These are phyloP conservation scores for Coemansia sp. DNA, from an alignment of 192 early-diverging fungal genomes.

Conservation along the genomic window DNA sequence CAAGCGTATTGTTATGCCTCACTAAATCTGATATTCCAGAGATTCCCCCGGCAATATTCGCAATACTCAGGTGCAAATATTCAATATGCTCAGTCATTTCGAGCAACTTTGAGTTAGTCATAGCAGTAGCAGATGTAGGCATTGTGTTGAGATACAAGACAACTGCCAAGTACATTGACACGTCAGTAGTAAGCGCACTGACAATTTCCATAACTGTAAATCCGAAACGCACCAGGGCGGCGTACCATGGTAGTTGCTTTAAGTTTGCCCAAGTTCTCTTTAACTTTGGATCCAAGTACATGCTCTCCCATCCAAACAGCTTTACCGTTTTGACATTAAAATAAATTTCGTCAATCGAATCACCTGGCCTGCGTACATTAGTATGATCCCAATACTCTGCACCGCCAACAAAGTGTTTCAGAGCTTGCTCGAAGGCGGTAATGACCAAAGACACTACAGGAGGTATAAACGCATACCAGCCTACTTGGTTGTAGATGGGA, in stretches of 20 bases:
- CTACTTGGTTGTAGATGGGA: not conserved
- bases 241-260: not conserved
- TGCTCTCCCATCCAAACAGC: constrained; percentile 9
- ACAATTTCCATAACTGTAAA: not conserved
- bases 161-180: constrained; percentile 5
- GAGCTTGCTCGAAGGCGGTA: no score
- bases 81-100: not conserved
- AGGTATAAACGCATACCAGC: not conserved
- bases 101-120: not conserved
- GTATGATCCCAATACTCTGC: not conserved
- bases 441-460: not conserved
- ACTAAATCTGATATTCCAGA: not conserved
- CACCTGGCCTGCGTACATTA: not conserved
- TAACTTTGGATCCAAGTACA: not conserved
- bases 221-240: not conserved
- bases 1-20: not conserved
- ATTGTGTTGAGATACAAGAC: not conserved
- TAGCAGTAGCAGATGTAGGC: not conserved
- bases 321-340: not conserved
- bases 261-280: not conserved
- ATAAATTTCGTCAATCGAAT: not conserved
- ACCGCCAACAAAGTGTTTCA: not conserved
- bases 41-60: not conserved
- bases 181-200: not conserved
- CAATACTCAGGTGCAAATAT: not conserved